Base-by-base conservation (phyloP, 108 stramenopile species). In the Chaetoceros tenuissimus region DNA sequence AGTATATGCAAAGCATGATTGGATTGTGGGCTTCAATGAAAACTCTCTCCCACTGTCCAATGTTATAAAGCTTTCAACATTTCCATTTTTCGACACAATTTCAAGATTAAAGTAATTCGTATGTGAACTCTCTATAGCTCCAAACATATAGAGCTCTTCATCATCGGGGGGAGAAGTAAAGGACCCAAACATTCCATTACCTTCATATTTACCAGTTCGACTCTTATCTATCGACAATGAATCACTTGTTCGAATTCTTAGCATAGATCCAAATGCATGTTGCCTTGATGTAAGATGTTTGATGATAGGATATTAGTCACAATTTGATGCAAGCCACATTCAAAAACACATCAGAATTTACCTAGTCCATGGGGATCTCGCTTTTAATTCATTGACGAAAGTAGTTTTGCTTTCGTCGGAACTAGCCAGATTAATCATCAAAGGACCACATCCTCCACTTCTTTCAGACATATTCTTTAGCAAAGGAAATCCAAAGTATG, bases 1-100 rank as follows among this genome's bases (percentile, higher is more conserved):
- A 22, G 77, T 82, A 48, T 70, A 82, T 19, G 74, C 74, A 46
- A 73, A 57, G 30, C 77, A 73, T 3, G 63, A 63, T 53, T 82
- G 81, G 8, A 82, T 24, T 17, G 70, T 57, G 0, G 81, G 77
- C 34, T 59, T 59, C 5, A 69, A 18, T 17, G 48, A 29, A 3
- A 82, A 64, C 29, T 63, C 60, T 3, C 66, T 71, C 29, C 63
- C 43, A 2, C 63, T 64, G 10, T 64, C 57, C 28, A 72, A 54
- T 18, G 34, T 28, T 3, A 60, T 25, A 2, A 17, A n/a, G 22
- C 48, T 30, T 21, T 43, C 31, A 16, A 64, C 44, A 3, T 20
- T 48, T 13, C 31, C 53, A 22, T 31, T 62, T 44, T 29, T 57
- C 26, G 40, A 31, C 0, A 16, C 25, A 13, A 67, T 30, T 55